Evolutionary conservation across 2,329 filamentous ascomycete species (phyloP).

Genomic region (Cladosporium sp.): DNA sequence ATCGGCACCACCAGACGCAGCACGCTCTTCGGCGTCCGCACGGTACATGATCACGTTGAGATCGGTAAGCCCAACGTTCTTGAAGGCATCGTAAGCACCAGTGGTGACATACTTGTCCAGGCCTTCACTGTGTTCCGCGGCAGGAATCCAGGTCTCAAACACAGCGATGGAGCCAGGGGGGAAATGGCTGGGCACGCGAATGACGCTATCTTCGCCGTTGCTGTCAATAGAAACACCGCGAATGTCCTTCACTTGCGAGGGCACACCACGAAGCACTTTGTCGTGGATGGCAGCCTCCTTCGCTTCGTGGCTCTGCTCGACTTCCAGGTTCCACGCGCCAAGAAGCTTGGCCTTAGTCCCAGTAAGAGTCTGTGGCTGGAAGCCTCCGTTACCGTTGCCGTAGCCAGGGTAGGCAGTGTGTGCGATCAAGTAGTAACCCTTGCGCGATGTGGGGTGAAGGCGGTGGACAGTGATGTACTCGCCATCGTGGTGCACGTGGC

Average conservation of each 20-base stretch:
- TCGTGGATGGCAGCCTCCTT: slow-evolving; percentile 68
- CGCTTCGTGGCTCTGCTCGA: slow-evolving; percentile 73
- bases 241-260: slow-evolving; percentile 75
- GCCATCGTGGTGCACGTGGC: slow-evolving; percentile 93
- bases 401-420: slow-evolving; percentile 95
- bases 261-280: slow-evolving; percentile 76
- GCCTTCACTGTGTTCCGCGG: slow-evolving; percentile 78
- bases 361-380: slow-evolving; percentile 75
- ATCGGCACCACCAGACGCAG: slow-evolving; percentile 75
- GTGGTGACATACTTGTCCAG: slow-evolving; percentile 85
- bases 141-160: slow-evolving; percentile 94
- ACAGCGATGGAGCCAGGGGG: slow-evolving; percentile 92
- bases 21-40: slow-evolving; percentile 84
- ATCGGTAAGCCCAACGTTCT: slow-evolving; percentile 72
- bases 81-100: slow-evolving; percentile 77
- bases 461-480: slow-evolving; percentile 96
- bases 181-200: slow-evolving; percentile 80
- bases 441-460: slow-evolving; percentile 87
- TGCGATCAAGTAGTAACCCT: slow-evolving; percentile 92
- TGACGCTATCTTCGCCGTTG: slow-evolving; percentile 72
- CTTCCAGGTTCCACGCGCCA: slow-evolving; percentile 89
- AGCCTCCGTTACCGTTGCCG: slow-evolving; percentile 77
- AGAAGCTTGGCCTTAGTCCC: slow-evolving; percentile 85
- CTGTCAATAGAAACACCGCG: slow-evolving; percentile 72
- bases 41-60: slow-evolving; percentile 91